These are phyloP conservation scores for Solanum rostratum DNA, from an alignment of 257 asterid species.

Conservation along the genomic window DNA sequence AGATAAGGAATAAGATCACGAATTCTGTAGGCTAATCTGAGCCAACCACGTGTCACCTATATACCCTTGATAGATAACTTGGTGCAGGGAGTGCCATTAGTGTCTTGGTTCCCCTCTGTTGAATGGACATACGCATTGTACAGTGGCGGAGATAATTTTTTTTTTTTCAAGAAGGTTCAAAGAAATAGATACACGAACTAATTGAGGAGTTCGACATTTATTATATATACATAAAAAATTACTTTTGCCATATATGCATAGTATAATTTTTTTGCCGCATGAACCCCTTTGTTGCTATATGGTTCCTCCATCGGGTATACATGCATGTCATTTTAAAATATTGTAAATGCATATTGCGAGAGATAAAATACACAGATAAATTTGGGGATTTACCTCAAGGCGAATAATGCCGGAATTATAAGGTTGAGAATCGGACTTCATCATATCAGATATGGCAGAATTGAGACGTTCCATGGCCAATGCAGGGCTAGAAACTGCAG, in stretches of 20 bases:
- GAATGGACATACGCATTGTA: too few species aligned
- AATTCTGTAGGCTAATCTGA: slow-evolving; percentile 7
- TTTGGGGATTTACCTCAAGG: slow-evolving; percentile 39
- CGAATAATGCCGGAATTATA: slow-evolving; percentile 66
- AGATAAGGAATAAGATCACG: slow-evolving; percentile 40
- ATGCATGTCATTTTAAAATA: too few species aligned
- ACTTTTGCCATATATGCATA: too few species aligned
- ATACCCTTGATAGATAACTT: neutral
- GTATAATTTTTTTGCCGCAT: too few species aligned
- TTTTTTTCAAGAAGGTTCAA: too few species aligned
- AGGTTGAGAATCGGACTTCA: slow-evolving; percentile 21
- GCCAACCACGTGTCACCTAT: slow-evolving; percentile 67
- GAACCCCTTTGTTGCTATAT: too few species aligned
- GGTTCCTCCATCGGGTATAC: too few species aligned
- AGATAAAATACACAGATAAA: neutral
- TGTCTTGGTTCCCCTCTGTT: neutral
- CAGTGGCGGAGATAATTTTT: too few species aligned
- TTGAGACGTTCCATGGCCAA: slow-evolving; percentile 54
- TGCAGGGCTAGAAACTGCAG: slow-evolving; percentile 32
- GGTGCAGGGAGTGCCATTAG: too few species aligned
- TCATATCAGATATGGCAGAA: slow-evolving; percentile 47
- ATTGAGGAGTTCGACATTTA: too few species aligned
- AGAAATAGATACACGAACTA: too few species aligned
- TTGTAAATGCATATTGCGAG: neutral
- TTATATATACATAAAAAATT: too few species aligned